A percentile compares a stretch with the other conserved stretches of the same genome.
Conservation (phyloP, 2,329 filamentous ascomycete genomes). For the Claviceps sp. region DNA sequence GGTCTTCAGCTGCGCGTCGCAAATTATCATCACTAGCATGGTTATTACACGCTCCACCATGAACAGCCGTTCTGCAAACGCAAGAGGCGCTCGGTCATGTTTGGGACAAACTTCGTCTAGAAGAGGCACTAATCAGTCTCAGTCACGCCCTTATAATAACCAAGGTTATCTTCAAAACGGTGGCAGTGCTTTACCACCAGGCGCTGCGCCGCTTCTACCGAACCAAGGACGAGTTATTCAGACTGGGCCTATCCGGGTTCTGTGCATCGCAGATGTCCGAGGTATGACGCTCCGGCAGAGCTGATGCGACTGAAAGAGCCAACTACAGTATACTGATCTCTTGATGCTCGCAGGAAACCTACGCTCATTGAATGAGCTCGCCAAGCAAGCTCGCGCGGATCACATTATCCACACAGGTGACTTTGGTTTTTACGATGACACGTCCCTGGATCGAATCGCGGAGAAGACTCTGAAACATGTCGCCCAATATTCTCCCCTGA, state of each 20-base stretch:
- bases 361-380: conserved; percentile 88
- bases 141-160: conserved; percentile 34
- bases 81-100: background rate
- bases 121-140: conserved; percentile 12
- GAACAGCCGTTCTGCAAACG: background rate
- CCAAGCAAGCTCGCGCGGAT: conserved; percentile 85
- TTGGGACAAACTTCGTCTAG: background rate
- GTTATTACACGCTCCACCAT: conserved; percentile 2
- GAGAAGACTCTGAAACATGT: conserved; percentile 99
- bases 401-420: conserved; percentile 98
- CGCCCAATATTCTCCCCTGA: conserved; percentile 91
- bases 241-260: conserved; percentile 50
- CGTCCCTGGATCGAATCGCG: conserved; percentile 88
- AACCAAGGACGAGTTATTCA: conserved; percentile 56
- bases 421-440: conserved; percentile 97
- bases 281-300: conserved; percentile 26
- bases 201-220: conserved; percentile 50
- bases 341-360: conserved; percentile 62
- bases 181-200: conserved; percentile 38
- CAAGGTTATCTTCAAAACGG: conserved; percentile 51
- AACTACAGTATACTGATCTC: background rate
- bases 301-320: background rate
- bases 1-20: background rate
- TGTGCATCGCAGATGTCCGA: conserved; percentile 61
- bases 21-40: background rate